phyloP scores from a whole-genome alignment of 352 stramenopile species.

The Phytophthora parvispora region DNA sequence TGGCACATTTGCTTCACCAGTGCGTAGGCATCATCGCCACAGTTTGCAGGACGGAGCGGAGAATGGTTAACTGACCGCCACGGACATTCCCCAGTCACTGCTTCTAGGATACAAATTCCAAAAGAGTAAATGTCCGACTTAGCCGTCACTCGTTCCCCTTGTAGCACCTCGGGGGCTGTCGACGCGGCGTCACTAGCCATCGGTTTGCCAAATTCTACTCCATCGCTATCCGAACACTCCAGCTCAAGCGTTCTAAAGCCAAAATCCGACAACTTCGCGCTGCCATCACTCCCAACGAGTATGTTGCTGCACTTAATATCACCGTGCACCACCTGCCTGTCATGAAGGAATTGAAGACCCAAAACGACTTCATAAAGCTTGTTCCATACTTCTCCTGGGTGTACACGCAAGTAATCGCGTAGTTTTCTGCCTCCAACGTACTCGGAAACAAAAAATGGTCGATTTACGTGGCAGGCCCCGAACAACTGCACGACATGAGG shows the following conservation, averaged over 20 bases:
- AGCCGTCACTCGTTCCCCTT: background rate
- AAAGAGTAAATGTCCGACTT: slow-evolving; percentile 35
- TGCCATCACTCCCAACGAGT: background rate
- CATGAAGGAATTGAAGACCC: slow-evolving; percentile 8
- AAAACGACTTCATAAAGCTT: slow-evolving; percentile 13
- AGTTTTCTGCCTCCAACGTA: slow-evolving; percentile 2
- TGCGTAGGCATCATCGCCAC: slow-evolving; percentile 6
- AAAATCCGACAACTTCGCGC: background rate
- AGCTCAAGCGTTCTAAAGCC: background rate
- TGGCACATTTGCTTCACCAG: slow-evolving; percentile 21
- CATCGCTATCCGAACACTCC: background rate
- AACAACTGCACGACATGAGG: slow-evolving; percentile 11
- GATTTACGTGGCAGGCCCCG: slow-evolving; percentile 5
- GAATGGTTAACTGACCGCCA: slow-evolving; percentile 1
- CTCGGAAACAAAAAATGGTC: slow-evolving; percentile 18
- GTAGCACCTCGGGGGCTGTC: slow-evolving; percentile 20
- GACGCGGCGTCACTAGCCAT: too few species aligned
- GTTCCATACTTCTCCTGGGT: slow-evolving; percentile 5
- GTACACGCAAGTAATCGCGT: background rate
- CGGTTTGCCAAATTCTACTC: too few species aligned
- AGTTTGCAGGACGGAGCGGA: slow-evolving; percentile 11
- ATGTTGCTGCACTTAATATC: background rate
- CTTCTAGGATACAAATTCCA: background rate
- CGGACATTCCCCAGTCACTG: slow-evolving; percentile 13
- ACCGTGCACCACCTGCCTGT: slow-evolving; percentile 2